Conservation (phyloP, 768 basidiomycete species). For the Tylopilus sp. region DNA sequence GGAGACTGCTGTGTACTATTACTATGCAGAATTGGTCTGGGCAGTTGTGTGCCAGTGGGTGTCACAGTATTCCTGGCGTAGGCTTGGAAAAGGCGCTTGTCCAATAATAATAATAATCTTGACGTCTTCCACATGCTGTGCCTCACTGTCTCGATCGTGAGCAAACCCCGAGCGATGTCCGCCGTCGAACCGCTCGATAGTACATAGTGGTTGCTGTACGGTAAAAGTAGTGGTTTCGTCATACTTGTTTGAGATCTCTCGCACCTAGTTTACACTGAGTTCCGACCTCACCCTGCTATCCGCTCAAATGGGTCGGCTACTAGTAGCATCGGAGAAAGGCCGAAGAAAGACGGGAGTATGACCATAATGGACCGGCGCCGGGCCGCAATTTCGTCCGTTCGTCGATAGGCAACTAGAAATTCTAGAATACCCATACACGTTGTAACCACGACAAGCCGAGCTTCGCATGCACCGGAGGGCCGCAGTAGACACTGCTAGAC, state of each 20-base stretch:
- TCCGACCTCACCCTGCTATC: neutral
- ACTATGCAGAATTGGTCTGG: too few relatives aligned
- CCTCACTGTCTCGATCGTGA: too few relatives aligned
- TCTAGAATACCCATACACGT: neutral
- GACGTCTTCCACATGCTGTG: conserved; percentile 10
- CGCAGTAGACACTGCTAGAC: neutral
- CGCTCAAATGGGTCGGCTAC: too few relatives aligned
- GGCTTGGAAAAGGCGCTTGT: too few relatives aligned
- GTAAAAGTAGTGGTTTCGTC: neutral
- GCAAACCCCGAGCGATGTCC: conserved; percentile 10
- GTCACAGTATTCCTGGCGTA: too few relatives aligned
- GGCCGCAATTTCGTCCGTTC: neutral
- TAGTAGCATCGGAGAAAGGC: too few relatives aligned
- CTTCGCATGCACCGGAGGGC: neutral
- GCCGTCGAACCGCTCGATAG: conserved; percentile 10
- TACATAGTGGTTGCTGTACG: neutral
- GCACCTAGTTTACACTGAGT: neutral
- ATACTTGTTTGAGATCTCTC: neutral
- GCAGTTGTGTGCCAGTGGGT: too few relatives aligned
- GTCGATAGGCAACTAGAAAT: neutral
- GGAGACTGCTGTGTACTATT: too few relatives aligned
- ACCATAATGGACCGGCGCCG: neutral
- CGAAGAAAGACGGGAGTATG: too few relatives aligned
- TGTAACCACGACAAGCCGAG: neutral
- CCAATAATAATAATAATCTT: too few relatives aligned